Base-by-base conservation (phyloP, 2,329 filamentous ascomycete genomes). In the Lachnellula willkommii region DNA sequence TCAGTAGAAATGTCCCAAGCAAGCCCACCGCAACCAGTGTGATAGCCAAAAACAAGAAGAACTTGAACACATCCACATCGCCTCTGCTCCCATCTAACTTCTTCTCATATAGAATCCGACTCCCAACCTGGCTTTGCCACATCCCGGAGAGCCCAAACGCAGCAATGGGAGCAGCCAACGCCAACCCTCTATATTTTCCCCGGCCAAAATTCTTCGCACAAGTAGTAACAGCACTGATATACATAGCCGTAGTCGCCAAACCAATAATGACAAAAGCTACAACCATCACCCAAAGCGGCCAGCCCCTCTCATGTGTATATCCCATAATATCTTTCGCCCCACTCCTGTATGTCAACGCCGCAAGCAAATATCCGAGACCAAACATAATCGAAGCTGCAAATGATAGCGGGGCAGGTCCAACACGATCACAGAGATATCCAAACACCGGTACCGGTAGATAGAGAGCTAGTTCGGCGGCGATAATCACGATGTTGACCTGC, bases 131-230 rank as follows among this genome's bases (percentile, higher is more conserved):
- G 66, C 90, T 95, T 73, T 94, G 80, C 89, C 94, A 95, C 88
- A 99, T 93, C 48, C 92, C 91, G 68, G 92, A 96, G 55, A 99
- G 73, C 0, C 94, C 94, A 70, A 96, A 96, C 6, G 89, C 87
- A 0, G 94, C 90, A 70, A 97, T 96, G 1, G 94, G 94, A 57
- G 90, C 79, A 1, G 93, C 92, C 54, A 99, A 79, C 58, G 95
- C 93, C 50, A 99, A 75, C 0, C 94, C 94, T 66, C 93, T 88
- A 67, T 95, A 87, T 67, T 87, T 89, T 4, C 91, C 90, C 58
- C 88, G 85, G 49, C 92, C 92, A 73, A 97, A 99, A 74, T 97
- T 99, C 83, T 99, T 99, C 37, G 94, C 94, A 68, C 91, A 96
- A 0, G 93, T 95, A 6, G 93, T 93, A n/a, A 99, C 87, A 2